Conservation (phyloP, 768 basidiomycete genomes). For the Boletus subparvulus region DNA sequence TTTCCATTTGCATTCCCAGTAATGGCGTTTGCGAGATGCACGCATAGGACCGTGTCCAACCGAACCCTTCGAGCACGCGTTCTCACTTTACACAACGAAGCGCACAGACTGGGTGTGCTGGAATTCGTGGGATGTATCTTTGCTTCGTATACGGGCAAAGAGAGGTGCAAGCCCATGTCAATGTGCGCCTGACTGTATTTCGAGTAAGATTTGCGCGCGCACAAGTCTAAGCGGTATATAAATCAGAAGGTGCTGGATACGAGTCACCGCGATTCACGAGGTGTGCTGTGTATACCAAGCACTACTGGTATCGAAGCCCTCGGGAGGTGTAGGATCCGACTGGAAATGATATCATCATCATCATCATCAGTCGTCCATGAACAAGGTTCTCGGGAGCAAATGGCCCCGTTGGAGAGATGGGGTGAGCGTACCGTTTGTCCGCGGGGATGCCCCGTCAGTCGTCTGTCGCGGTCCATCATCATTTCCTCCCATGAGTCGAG, state of each 20-base stretch:
- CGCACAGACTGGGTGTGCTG: not conserved
- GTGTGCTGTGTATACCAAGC: constrained; percentile 69
- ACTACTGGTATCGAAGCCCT: constrained; percentile 69
- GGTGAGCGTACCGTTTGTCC: constrained; percentile 74
- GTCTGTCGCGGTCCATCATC: constrained; percentile 92
- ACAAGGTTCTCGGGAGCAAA: not conserved
- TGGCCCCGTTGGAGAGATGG: not conserved
- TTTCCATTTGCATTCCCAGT: not conserved
- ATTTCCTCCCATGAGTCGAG: constrained; percentile 91
- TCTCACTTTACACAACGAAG: not conserved
- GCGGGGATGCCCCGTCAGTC: constrained; percentile 82
- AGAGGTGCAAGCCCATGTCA: not conserved
- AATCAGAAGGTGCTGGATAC: constrained; percentile 24
- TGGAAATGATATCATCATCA: constrained; percentile 26
- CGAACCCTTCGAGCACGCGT: not conserved
- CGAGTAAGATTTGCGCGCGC: not conserved
- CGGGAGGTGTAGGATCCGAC: constrained; percentile 68
- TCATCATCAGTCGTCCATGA: not conserved
- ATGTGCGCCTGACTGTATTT: not conserved
- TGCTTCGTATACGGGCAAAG: not conserved
- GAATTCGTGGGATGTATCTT: not conserved
- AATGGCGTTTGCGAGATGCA: not conserved
- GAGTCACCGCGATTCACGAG: constrained; percentile 25
- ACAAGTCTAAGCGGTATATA: constrained; percentile 20
- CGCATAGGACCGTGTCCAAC: not conserved